Evolutionary conservation across 2,329 filamentous ascomycete genomes (phyloP), one percentile per base, ranked within the genome.

Genomic region (Hypomyces perniciosus): DNA sequence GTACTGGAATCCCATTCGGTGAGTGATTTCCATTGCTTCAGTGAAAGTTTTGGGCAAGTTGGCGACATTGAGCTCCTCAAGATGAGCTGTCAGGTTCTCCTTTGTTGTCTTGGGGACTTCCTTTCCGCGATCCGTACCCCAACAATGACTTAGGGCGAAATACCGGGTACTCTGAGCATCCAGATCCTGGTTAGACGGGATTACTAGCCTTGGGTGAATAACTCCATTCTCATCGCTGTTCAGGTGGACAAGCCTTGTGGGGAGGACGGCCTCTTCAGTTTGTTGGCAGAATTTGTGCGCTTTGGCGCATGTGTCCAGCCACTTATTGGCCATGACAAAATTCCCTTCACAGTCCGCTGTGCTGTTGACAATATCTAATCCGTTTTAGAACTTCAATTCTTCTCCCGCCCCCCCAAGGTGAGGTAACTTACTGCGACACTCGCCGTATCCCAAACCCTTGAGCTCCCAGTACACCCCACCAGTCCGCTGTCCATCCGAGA

Each of bases 41-140:
- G 12, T 39, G 30, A 46, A 51, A 10, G 49, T 46, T 28, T 37
- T 44, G 5, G 49, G 49, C 6, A 51, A 35, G 10, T 33, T 35
- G 26, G 29, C 49, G 9, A 42, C 20, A 12, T 39, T n/a, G 12
- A 51, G 30, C 7, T 35, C 27, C 33, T 46, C 31, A 26, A 46
- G 13, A 29, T 46, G 44, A 37, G 7, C 9, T 12, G 9, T 5
- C 33, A 38, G n/a, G 31, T 35, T 46, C 9, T 26, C 44, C 33
- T 46, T 46, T 26, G 44, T 46, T 8, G 44, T 46, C 27, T 38
- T 46, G n/a, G 44, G 44, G 9, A 46, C 33, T 26, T 28, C 8
- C 20, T 46, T 46, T 34, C 42, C 42, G 12, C n/a, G 42, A 27
- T 27, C 13, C 13, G 31, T 46, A 4, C 44, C 44, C 44, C 44